Percentiles rank a stretch among this genome's conserved stretches.
These are phyloP conservation scores for Sedum album DNA, from an alignment of 164 flowering plant genomes.

Conservation along the genomic window DNA sequence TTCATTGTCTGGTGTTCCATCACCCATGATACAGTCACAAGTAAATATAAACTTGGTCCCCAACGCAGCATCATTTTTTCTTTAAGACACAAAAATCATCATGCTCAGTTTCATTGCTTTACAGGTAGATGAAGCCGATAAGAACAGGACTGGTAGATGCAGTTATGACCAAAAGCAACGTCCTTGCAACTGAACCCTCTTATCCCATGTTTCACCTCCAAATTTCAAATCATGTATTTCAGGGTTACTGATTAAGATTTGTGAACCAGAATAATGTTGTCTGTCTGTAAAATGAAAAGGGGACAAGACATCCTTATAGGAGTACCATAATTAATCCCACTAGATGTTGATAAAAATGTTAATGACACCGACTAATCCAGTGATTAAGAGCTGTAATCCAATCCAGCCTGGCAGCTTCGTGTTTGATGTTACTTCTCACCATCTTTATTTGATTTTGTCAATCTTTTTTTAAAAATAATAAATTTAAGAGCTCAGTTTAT, in stretches of 20 bases:
- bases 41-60: too few species aligned
- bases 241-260: neutral
- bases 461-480: too few species aligned
- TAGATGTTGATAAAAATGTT: too few species aligned
- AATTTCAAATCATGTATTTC: neutral
- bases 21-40: too few species aligned
- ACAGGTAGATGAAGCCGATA: neutral
- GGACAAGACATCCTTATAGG: too few species aligned
- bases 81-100: neutral
- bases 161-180: neutral
- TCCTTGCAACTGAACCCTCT: neutral
- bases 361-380: neutral
- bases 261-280: too few species aligned
- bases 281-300: neutral
- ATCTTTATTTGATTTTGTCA: too few species aligned
- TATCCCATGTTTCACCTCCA: neutral
- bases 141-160: neutral
- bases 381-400: slow-evolving; percentile 2
- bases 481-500: too few species aligned
- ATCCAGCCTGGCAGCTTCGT: neutral
- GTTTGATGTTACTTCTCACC: too few species aligned
- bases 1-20: too few species aligned
- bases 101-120: neutral
- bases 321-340: neutral
- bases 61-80: too few species aligned